Evolutionary conservation across 805 yeast species (phyloP).

Genomic region (Pichia paraexigua): DNA sequence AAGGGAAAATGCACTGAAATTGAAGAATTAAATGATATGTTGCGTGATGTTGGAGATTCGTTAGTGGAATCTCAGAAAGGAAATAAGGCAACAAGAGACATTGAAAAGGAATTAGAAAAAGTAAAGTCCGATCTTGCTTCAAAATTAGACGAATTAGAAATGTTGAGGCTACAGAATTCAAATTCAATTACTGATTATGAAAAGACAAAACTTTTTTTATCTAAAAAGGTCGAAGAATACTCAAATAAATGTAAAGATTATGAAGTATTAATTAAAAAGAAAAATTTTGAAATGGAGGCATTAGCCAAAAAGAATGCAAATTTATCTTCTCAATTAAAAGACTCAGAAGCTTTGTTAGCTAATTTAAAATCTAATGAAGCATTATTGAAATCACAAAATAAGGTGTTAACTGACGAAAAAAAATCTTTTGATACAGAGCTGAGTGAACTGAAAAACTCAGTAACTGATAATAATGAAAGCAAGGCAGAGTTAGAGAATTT

Average conservation of each 20-base stretch:
- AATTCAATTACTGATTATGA: constrained; percentile 31
- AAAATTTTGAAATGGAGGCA: constrained; percentile 14
- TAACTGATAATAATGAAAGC: constrained; percentile 34
- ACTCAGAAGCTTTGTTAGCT: constrained; percentile 12
- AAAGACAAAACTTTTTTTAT: constrained; percentile 19
- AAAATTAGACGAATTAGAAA: constrained; percentile 20
- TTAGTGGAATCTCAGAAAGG: constrained; percentile 53
- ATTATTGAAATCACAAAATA: constrained; percentile 25
- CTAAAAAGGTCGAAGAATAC: constrained; percentile 18
- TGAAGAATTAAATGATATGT: constrained; percentile 65
- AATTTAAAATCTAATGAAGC: constrained; percentile 24
- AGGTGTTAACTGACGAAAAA: constrained; percentile 31
- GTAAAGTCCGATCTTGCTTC: constrained; percentile 7
- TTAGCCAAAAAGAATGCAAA: constrained; percentile 15
- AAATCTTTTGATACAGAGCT: constrained; percentile 17
- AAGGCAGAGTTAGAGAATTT: constrained; percentile 43
- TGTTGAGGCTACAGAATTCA: constrained; percentile 30
- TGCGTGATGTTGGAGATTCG: constrained; percentile 70
- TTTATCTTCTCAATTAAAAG: neutral
- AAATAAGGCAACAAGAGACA: constrained; percentile 9
- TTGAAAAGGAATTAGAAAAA: neutral
- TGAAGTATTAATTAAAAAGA: constrained; percentile 12
- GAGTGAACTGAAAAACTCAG: constrained; percentile 34
- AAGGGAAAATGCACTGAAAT: constrained; percentile 50
- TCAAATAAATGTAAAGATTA: constrained; percentile 15